Evolutionary conservation across 2,329 filamentous ascomycete species (phyloP).

Genomic region (Claviceps africana): DNA sequence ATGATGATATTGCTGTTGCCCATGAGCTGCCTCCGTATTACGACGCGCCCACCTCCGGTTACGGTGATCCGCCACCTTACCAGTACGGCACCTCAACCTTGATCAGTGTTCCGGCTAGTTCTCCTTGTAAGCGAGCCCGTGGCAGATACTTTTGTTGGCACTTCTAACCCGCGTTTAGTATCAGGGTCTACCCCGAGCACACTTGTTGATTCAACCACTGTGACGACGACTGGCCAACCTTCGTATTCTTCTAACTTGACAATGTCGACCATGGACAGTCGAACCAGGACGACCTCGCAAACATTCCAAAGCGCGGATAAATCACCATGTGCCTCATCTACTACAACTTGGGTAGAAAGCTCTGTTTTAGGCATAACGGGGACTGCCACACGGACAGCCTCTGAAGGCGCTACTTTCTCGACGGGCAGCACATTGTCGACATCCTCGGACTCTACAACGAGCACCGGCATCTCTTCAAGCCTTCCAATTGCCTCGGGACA

Average conservation of each 20-base stretch:
- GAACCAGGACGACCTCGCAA: neutral
- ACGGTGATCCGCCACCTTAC: constrained; percentile 10
- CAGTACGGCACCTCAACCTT: constrained; percentile 7
- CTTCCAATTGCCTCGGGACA: neutral
- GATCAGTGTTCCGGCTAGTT: neutral
- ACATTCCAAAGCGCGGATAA: neutral
- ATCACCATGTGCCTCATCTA: neutral
- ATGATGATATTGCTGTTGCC: neutral
- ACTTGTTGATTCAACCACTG: neutral
- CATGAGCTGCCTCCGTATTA: constrained; percentile 6
- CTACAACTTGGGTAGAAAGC: neutral
- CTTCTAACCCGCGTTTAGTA: neutral
- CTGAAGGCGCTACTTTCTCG: neutral
- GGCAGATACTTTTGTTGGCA: neutral
- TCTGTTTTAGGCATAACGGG: constrained; percentile 6
- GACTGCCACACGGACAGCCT: neutral
- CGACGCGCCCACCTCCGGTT: constrained; percentile 8
- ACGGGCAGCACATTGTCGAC: neutral
- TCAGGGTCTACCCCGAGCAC: neutral
- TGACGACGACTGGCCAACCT: neutral
- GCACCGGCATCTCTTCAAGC: neutral
- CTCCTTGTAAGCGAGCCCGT: constrained; percentile 6
- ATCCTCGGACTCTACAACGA: neutral
- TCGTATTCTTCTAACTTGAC: neutral
- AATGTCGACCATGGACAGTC: neutral